phyloP scores from a whole-genome alignment of 768 basidiomycete genomes.

The Steccherinum ochraceum region DNA sequence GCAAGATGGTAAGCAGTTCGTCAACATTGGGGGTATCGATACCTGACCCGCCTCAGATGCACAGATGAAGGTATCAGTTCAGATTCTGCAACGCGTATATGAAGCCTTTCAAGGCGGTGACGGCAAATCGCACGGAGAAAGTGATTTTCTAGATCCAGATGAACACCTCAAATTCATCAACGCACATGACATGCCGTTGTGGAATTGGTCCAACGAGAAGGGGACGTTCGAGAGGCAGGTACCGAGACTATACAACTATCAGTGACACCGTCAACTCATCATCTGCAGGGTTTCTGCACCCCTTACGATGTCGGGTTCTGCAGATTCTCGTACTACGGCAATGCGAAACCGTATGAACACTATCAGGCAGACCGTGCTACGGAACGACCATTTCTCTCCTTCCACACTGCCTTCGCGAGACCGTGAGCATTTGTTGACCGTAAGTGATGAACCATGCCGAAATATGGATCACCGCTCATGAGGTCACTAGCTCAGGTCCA shows the following conservation, averaged over 20 bases:
- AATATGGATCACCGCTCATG: too few species aligned
- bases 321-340: slow-evolving; percentile 74
- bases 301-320: slow-evolving; percentile 72
- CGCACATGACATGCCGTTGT: slow-evolving; percentile 93
- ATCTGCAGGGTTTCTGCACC: slow-evolving; percentile 45
- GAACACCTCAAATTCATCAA: slow-evolving; percentile 79
- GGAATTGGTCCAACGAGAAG: slow-evolving; percentile 84
- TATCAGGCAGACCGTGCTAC: slow-evolving; percentile 86
- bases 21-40: slow-evolving; percentile 1
- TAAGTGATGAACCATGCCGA: slow-evolving; percentile 36
- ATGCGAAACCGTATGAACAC: slow-evolving; percentile 83
- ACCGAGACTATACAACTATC: too few species aligned
- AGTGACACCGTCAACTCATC: too few species aligned
- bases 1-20: slow-evolving; percentile 62
- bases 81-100: slow-evolving; percentile 66
- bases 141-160: slow-evolving; percentile 70
- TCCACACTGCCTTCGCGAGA: slow-evolving; percentile 89
- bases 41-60: slow-evolving; percentile 43
- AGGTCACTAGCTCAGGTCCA: slow-evolving; percentile 80
- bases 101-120: slow-evolving; percentile 64
- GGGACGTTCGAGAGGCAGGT: slow-evolving; percentile 84
- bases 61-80: slow-evolving; percentile 72
- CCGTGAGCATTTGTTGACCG: slow-evolving; percentile 82
- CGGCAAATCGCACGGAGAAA: slow-evolving; percentile 35
- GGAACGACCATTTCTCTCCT: slow-evolving; percentile 97